Evolutionary conservation across 352 stramenopile genomes (phyloP), one percentile per base, ranked within the genome.

Genomic region (Hyphochytrium catenoides): DNA sequence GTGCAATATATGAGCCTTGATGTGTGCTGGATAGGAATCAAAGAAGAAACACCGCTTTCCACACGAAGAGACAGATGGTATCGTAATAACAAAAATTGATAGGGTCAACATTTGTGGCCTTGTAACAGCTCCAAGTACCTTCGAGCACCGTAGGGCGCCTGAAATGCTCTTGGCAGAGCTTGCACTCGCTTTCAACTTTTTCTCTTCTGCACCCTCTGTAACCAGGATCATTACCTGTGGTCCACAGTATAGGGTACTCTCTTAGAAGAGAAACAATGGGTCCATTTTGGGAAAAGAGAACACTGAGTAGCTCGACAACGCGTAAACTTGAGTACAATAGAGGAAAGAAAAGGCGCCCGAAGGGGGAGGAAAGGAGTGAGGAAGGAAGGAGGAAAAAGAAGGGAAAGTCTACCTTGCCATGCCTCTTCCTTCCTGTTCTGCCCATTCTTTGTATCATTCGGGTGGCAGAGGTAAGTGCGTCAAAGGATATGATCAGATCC

Each of bases 381-480:
- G 4, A 4, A 24, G 32, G 32, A 24, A 4, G n/a, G 5, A 26
- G 9, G 9, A 20, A 12, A n/a, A 12, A 12, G 26, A 12, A 12
- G 12, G 26, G 26, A n/a, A 52, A 62, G 8, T 71, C 54, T 1
- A 85, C 71, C 22, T 59, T 50, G 8, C 91, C 91, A 21, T 92
- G 64, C 16, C 89, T 74, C 48, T 95, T 95, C 24, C 91, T 65
- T 1, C 89, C 89, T 14, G 91, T 97, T 43, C 91, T 62, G 1
- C 91, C 91, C 56, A 94, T 93, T 14, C 90, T 63, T 52, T 98
- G 69, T 26, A 83, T 81, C 62, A 79, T 83, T 4, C 26, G 70
- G 32, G 96, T 89, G n/a, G 89, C 79, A 16, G 77, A 95, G 8
- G 79, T 83, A 16, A 92, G 51, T 8, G 74, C 75, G 43, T 94